Percentiles rank a stretch among this genome's conserved stretches.
Evolutionary conservation across 208 protist species (phyloP).

Genomic region (Acanthamoeba triangularis): DNA sequence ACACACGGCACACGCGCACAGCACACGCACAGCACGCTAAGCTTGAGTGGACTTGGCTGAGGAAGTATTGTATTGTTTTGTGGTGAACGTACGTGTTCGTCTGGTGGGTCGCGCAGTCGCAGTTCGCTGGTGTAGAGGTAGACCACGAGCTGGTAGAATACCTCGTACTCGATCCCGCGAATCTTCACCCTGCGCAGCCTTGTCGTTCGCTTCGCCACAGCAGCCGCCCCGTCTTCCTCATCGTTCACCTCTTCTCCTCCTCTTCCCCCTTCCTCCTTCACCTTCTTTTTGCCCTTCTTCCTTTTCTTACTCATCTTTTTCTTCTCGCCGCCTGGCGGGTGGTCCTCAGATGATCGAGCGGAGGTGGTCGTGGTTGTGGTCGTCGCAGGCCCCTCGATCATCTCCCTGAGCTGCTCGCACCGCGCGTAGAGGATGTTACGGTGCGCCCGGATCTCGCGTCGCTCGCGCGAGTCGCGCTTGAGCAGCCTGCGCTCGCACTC

Average conservation of each 20-base stretch:
- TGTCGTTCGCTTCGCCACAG: not conserved
- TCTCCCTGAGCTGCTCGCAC: conserved; percentile 54
- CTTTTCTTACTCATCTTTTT: not conserved
- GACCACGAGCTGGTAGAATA: conserved; percentile 67
- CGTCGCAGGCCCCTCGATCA: not conserved
- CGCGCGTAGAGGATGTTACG: conserved; percentile 73
- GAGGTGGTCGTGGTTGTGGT: not conserved
- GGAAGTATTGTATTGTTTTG: not conserved
- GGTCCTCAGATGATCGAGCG: not conserved
- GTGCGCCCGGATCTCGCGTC: not conserved
- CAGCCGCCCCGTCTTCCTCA: not conserved
- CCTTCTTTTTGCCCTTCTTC: not conserved
- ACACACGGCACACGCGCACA: not conserved
- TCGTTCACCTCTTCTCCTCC: not conserved
- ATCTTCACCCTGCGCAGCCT: not conserved
- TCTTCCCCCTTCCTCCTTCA: not conserved
- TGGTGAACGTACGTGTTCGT: not conserved
- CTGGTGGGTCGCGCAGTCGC: conserved; percentile 41
- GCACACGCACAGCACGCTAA: not conserved
- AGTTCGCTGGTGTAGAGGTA: conserved; percentile 76
- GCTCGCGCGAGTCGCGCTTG: not conserved
- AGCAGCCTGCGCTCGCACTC: not conserved
- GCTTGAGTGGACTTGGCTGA: not conserved
- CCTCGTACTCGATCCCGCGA: not conserved
- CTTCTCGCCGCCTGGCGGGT: no score